These are phyloP conservation scores for Bacidia rubella DNA, from an alignment of 495 filamentous ascomycete species.

Conservation along the genomic window DNA sequence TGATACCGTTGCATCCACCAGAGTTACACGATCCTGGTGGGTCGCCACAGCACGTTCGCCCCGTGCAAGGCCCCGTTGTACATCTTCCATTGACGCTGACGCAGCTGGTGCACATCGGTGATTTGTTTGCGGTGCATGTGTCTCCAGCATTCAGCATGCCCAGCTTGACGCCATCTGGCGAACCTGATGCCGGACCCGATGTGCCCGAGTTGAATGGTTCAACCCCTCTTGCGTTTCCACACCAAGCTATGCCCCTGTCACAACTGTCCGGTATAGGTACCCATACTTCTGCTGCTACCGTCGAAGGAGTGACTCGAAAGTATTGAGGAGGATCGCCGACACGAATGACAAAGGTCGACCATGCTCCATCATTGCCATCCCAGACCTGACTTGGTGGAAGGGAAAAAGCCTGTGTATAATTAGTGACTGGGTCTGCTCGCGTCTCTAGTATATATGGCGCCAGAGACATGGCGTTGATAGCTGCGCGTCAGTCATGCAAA, in stretches of 20 bases:
- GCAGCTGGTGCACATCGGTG: slow-evolving; percentile 13
- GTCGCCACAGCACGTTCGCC: slow-evolving; percentile 11
- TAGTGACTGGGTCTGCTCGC: neutral
- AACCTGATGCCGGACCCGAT: slow-evolving; percentile 9
- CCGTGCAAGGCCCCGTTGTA: slow-evolving; percentile 14
- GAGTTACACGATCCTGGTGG: slow-evolving; percentile 9
- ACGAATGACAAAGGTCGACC: slow-evolving; percentile 36
- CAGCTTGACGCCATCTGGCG: slow-evolving; percentile 2
- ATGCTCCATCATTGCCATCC: slow-evolving; percentile 41
- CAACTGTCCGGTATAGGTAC: slow-evolving; percentile 24
- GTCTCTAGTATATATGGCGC: neutral
- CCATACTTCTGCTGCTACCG: slow-evolving; percentile 30
- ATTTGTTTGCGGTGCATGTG: slow-evolving; percentile 16
- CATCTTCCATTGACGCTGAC: slow-evolving; percentile 12
- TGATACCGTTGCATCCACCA: slow-evolving; percentile 13
- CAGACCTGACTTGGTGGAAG: slow-evolving; percentile 17
- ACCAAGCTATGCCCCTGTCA: slow-evolving; percentile 9
- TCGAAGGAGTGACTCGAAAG: slow-evolving; percentile 33
- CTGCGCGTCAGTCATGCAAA: neutral
- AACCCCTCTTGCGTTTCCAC: slow-evolving; percentile 33
- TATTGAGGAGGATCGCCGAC: slow-evolving; percentile 36
- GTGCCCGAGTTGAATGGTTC: slow-evolving; percentile 11
- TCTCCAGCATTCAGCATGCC: slow-evolving; percentile 11
- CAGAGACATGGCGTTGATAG: slow-evolving; percentile 1
- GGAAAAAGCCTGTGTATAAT: slow-evolving; percentile 6